Evolutionary conservation across 192 early-diverging fungal genomes (phyloP).

Genomic region (Chytriomyces confervae): DNA sequence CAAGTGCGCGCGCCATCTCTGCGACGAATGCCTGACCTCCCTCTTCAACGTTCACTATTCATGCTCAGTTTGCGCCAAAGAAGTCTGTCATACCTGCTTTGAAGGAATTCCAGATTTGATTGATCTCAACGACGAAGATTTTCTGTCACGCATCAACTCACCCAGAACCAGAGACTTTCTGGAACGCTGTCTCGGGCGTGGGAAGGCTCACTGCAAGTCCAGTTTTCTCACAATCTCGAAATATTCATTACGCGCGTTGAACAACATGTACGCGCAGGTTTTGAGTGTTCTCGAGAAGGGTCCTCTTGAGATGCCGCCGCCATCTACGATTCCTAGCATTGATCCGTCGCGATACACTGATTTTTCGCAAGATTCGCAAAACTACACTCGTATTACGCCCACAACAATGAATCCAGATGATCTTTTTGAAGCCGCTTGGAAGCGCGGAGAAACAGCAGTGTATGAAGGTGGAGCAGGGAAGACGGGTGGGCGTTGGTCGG

Average conservation of each 20-base stretch:
- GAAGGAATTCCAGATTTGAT: neutral
- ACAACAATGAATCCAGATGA: neutral
- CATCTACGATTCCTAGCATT: too few relatives aligned
- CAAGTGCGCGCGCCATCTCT: conserved; percentile 44
- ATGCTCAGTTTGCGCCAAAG: conserved; percentile 47
- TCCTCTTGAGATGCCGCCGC: too few relatives aligned
- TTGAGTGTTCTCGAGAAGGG: too few relatives aligned
- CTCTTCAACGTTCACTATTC: conserved; percentile 50
- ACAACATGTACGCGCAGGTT: too few relatives aligned
- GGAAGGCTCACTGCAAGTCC: too few relatives aligned
- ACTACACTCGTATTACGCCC: neutral
- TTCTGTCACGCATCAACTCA: too few relatives aligned
- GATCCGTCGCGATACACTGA: neutral
- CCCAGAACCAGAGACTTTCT: too few relatives aligned
- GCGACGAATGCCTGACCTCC: conserved; percentile 57
- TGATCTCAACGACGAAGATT: too few relatives aligned
- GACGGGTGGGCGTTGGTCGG: conserved; percentile 41
- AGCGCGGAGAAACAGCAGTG: conserved; percentile 35
- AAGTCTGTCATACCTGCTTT: conserved; percentile 56
- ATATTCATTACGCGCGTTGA: too few relatives aligned
- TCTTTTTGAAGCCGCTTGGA: conserved; percentile 43
- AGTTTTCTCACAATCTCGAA: too few relatives aligned
- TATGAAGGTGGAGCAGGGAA: conserved; percentile 30
- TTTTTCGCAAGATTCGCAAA: neutral
- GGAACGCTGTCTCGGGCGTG: too few relatives aligned